Evolutionary conservation across 768 basidiomycete species (phyloP), one percentile per base, ranked within the genome.

Genomic region (Kwoniella dejecticola): DNA sequence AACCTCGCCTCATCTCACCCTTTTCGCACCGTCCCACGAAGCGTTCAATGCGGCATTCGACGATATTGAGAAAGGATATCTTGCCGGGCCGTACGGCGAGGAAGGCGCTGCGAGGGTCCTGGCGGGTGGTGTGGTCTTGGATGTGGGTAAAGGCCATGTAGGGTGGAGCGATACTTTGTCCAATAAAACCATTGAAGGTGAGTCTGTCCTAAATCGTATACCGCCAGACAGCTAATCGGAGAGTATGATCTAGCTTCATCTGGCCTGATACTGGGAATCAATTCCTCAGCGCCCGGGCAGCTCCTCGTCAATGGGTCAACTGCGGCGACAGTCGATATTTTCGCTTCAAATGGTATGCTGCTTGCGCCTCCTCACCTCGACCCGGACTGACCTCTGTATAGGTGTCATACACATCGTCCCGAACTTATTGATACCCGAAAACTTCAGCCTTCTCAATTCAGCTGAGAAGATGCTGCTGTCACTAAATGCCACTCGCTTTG

Each of bases 391-490:
- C 23, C 1, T 23, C 59, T 62, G 23, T 24, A 1, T 67, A 79
- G 79, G 95, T 48, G 96, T 98, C 44, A 77, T 98, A 15, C 96
- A 99, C 78, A 85, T 91, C 42, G 84, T 98, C 24, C 89, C 89
- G 13, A 85, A 86, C 13, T 85, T 98, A 23, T 84, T 99, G 13
- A 77, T 94, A 11, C 89, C 91, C 6, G 83, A 84, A 2, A 87
- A 85, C 15, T 83, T 89, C 45, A 84, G 95, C 23, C 82, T 85
- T 62, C 80, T 93, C 44, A 98, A 94, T 3, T 89, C 94, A 17
- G 72, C 74, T 17, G 96, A 98, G 81, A 98, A 98, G 79, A 91
- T 89, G 67, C 88, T 99, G 17, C 85, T 98, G 10, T 87, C 90
- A 2, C 83, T 97, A 62, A 91, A 96, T 74, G 96, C 94, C 80